These are phyloP conservation scores for Lentinula raphanica DNA, from an alignment of 768 basidiomycete genomes.

Conservation along the genomic window DNA sequence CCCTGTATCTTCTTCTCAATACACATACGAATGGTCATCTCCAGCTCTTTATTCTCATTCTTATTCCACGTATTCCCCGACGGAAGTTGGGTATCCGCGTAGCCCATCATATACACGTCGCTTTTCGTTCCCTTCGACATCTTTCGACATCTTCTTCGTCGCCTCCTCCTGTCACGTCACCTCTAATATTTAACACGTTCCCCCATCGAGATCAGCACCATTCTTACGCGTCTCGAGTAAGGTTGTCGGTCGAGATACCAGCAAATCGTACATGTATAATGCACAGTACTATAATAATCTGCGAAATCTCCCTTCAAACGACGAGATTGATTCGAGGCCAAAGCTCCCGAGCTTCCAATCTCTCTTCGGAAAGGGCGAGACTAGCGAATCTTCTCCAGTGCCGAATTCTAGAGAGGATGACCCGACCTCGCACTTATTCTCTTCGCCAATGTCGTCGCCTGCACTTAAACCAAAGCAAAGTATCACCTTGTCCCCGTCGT, in stretches of 20 bases:
- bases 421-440: background rate
- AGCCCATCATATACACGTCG: background rate
- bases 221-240: background rate
- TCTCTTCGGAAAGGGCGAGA: background rate
- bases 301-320: background rate
- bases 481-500: conserved; percentile 1
- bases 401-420: background rate
- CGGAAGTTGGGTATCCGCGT: background rate
- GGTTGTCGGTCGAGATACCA: background rate
- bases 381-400: background rate
- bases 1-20: background rate
- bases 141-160: background rate
- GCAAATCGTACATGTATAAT: background rate
- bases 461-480: background rate
- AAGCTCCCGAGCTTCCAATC: background rate
- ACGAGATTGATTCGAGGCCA: background rate
- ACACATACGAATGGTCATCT: too few relatives aligned
- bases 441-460: background rate
- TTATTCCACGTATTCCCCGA: background rate
- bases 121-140: background rate
- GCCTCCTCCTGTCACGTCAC: background rate
- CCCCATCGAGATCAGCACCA: background rate
- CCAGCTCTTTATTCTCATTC: background rate
- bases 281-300: background rate
- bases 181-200: background rate